Conservation (phyloP, 331 rosid species). For the Saraca asoca region DNA sequence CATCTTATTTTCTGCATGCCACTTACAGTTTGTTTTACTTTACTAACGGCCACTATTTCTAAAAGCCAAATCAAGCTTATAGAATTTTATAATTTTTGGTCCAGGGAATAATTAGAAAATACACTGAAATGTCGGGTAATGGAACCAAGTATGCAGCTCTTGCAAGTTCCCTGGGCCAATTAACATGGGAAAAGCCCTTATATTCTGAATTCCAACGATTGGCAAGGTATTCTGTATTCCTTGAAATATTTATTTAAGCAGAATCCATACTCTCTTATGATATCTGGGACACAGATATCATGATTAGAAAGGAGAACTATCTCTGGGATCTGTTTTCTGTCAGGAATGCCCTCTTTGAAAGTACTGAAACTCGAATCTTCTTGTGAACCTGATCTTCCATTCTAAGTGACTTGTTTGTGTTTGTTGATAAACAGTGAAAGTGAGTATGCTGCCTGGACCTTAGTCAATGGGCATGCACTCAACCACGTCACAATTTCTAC, state of each 20-base stretch:
- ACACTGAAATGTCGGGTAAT: slow-evolving; percentile 54
- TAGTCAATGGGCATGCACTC: slow-evolving; percentile 87
- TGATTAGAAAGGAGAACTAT: background rate
- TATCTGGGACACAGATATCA: background rate
- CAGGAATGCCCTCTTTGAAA: background rate
- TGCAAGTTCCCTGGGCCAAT: slow-evolving; percentile 77
- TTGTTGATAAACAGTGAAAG: slow-evolving; percentile 64
- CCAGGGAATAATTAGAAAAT: slow-evolving; percentile 76
- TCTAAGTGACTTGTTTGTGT: background rate
- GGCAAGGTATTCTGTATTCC: slow-evolving; percentile 59
- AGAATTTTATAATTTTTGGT: slow-evolving; percentile 26
- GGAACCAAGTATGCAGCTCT: slow-evolving; percentile 85
- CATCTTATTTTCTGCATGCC: slow-evolving; percentile 5
- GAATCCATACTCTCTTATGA: slow-evolving; percentile 23
- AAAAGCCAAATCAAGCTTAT: slow-evolving; percentile 2
- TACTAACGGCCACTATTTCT: slow-evolving; percentile 1
- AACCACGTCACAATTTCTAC: slow-evolving; percentile 89
- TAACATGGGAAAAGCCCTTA: slow-evolving; percentile 78
- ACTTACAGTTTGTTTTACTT: background rate
- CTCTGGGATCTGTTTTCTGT: background rate
- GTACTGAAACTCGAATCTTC: background rate
- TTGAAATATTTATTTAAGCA: slow-evolving; percentile 5
- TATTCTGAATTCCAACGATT: slow-evolving; percentile 76
- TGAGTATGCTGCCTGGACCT: slow-evolving; percentile 98
- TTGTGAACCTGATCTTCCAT: background rate